Base-by-base conservation (phyloP, 2,329 filamentous ascomycete species). In the Xylaria sp. region DNA sequence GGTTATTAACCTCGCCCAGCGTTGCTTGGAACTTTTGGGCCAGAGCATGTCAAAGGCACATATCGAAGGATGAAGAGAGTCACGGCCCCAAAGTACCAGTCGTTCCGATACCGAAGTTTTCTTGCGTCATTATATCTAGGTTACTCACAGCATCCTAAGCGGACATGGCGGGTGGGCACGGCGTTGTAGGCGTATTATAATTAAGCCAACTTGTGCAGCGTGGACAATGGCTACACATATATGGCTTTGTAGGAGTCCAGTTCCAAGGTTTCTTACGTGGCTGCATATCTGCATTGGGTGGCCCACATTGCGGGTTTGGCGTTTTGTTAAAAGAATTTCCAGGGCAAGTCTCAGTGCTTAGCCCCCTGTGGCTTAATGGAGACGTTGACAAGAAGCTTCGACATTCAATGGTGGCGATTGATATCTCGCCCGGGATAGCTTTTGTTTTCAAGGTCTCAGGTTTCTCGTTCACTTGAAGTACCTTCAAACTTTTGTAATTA, bases 1-100 rank as follows among this genome's bases (percentile, higher is more conserved):
- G 79, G 94, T 98, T 53, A 93, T 98, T 71, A 94, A 90, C 73
- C 88, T 99, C 74, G 95, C 96, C 27, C 92, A 95, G 76, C 89
- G 94, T 74, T 98, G 94, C 79, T 85, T 98, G 48, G 95, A 98
- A 80, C 86, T 97, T 3, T 83, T 97, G 39, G 93, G 92, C 59
- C 92, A 93, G 79, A 87, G 86, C 75, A 89, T 86, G 75, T 89
- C 91, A 36, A 95, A 95, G 81, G 87, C 90, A 56, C 90, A 97
- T 72, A 93, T 96, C 71, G 93, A 97, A 80, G 92, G 92, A 48
- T 96, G 72, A 84, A 42, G 77, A 32, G 17, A 9, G 39, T 21
- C 27, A 12, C 32, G 5, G 36, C 36, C n/a, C 39, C 12, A 32
- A 27, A 7, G 19, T 61, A 61, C 68, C 59, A 39, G 54, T 62